phyloP scores from a whole-genome alignment of 2,329 filamentous ascomycete species.

The Fusarium brevicatenulatum region DNA sequence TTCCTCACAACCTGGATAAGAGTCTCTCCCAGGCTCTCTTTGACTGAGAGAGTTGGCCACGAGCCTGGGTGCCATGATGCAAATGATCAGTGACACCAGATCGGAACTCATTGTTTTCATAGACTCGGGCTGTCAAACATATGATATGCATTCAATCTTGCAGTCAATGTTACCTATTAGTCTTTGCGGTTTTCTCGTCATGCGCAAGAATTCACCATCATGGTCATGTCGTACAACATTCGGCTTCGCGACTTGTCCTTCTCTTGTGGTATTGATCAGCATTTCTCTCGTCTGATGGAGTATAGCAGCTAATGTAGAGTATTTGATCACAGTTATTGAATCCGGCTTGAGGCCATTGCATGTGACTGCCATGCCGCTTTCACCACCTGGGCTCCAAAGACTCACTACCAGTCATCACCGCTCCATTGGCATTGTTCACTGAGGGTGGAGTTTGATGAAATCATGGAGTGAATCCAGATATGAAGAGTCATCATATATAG shows the following conservation, averaged over 20 bases:
- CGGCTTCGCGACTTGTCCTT: background rate
- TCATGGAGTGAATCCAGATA: rapidly evolving
- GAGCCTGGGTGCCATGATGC: background rate
- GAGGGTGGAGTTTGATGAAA: background rate
- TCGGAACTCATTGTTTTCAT: rapidly evolving
- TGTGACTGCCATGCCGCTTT: background rate
- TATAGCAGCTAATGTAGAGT: rapidly evolving
- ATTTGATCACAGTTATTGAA: rapidly evolving
- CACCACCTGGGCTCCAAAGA: background rate
- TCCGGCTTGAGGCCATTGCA: rapidly evolving
- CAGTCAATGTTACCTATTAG: rapidly evolving
- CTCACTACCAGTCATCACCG: background rate
- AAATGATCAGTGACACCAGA: background rate
- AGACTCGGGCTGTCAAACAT: rapidly evolving
- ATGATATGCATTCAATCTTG: rapidly evolving
- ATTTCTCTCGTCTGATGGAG: background rate
- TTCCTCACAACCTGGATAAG: too few species aligned
- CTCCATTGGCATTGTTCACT: background rate
- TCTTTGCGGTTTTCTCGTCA: rapidly evolving
- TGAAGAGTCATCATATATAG: rapidly evolving
- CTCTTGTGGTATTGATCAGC: background rate
- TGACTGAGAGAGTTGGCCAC: background rate
- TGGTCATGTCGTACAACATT: background rate
- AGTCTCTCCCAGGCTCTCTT: background rate
- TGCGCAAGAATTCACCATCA: background rate